Base-by-base conservation (phyloP, 2,329 filamentous ascomycete species). In the Xylariaceae sp. region DNA sequence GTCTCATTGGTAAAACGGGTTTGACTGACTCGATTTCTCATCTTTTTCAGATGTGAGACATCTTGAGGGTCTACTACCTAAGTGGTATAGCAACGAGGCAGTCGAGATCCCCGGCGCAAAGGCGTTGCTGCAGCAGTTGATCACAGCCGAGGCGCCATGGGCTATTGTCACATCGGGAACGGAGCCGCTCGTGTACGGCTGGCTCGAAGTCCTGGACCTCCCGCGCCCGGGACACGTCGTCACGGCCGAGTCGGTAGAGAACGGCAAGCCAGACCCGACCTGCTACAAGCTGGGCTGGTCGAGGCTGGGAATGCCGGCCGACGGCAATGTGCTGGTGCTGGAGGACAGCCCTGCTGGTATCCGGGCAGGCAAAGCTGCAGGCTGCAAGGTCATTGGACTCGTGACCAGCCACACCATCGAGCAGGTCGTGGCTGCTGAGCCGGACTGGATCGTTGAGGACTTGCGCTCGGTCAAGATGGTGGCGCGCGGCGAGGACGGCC, bases 281-380 rank as follows among this genome's bases (percentile, higher is more conserved):
- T 90, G 89, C 76, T 93, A 92, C 73, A 73, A 79, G 54, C 78
- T 92, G 55, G 89, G 88, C 13, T 82, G 84, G 51, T 77, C 82
- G 66, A 81, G 81, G 63, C 79, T 92, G 13, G 80, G 79, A 0
- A 73, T 86, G 17, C 71, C 78, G 17, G 78, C 76, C 39, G 70
- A 71, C 11, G 74, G 76, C 56, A 74, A 77, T 37, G 75, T 93
- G 49, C 78, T 96, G 57, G 92, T 97, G 53, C 77, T 96, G 44
- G 92, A 97, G 76, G 92, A 97, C 76, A 90, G 90, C 58, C 92
- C 92, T 4, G 90, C 91, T 6, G 92, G 92, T 4, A 90, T 96
- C 70, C 80, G 77, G 64, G 86, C 92, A 34, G 92, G 92, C 53
- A 95, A 92, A 75, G 89, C 84, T 0, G 92, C 92, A 8, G 92